Base-by-base conservation (phyloP, 1,284 basidiomycete species). In the Lentinula novae-zelandiae region DNA sequence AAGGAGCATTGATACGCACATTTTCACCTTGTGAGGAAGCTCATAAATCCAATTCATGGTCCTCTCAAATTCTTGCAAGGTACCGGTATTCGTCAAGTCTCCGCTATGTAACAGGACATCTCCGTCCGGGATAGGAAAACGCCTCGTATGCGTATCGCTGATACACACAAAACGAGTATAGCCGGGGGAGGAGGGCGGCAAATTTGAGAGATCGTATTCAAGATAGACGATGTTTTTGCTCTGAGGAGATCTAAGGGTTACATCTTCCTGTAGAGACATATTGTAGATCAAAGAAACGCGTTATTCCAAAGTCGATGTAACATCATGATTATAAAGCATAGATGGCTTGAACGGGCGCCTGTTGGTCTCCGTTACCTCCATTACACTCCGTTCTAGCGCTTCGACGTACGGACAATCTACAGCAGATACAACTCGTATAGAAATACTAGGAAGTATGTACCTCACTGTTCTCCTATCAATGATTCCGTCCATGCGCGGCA, bases 101-200 rank as follows among this genome's bases (percentile, higher is more conserved):
- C 87, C 87, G 12, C 80, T 75, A 63, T 89, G 87, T 2, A 89
- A 68, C 0, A 89, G 74, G 1, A 89, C 83, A 65, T 89, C 87
- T 1, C 87, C 87, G 15, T 74, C 71, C 2, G 86, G 87, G 2
- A 89, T 78, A 3, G 68, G 58, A 62, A 79, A 83, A 0, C 68
- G 73, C 12, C 66, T 67, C 1, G 77, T 73, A 66, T 89, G 86
- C 0, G 84, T 87, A 66, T 89, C 87, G 53, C 84, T 86, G 39
- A 88, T 75, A 67, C 86, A 88, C 7, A 88, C 78, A 65, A 88
- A 89, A 8, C 87, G 82, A 6, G 86, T 88, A 82, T 83, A 87
- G 10, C 65, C 66, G 2, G 67, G 63, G 1, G 68, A 67, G 5
- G 73, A 76, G n/a, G 68, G 69, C 6, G 73, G 70, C 0, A 73